Base-by-base conservation (phyloP, 495 filamentous ascomycete species). In the Aspergillus avenaceus region DNA sequence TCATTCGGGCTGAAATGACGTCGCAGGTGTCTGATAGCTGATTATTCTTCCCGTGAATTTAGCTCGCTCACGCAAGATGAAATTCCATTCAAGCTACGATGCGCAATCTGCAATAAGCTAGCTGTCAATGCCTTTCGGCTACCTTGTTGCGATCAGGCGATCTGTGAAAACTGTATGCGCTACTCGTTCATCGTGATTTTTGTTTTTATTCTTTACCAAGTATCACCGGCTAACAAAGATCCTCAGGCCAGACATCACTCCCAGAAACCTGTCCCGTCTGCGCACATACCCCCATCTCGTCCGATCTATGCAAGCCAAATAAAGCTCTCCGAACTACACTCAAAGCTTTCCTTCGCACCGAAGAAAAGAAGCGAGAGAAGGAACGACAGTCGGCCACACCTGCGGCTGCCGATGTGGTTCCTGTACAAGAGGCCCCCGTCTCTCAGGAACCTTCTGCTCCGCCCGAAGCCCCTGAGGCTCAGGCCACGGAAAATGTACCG, bases 111-210 rank as follows among this genome's bases (percentile, higher is more conserved):
- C 71, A 93, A 85, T 66, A 89, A 87, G 63, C 77, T 97, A 32
- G 90, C 88, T n/a, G 72, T 92, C 51, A 91, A 96, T 62, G 89
- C 92, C 2, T 95, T 91, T 58, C 84, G 89, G 25, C 72, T 96
- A 9, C 91, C 91, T 6, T 99, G 93, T 67, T 99, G 93, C 67
- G 92, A 97, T 62, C 91, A 96, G 59, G 84, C 87, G 21, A 95
- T 97, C 49, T 97, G 95, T 71, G 88, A 92, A 61, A 80, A 72
- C 47, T 98, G 93, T 96, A 72, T 69, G 89, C 59, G 38, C 41
- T 24, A 28, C 31, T 36, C 6, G 6, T 41, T 23, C 48, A n/a
- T 19, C 38, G 22, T 41, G 2, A 12, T 45, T 31, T 3, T 36
- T 38, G 2, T 23, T 23, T 52, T 18, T 12, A 19, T 12, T 13